A percentile compares a stretch with the other conserved stretches of the same genome.
These are phyloP conservation scores for Talaromyces rugulosus DNA, from an alignment of 2,329 filamentous ascomycete species.

Conservation along the genomic window DNA sequence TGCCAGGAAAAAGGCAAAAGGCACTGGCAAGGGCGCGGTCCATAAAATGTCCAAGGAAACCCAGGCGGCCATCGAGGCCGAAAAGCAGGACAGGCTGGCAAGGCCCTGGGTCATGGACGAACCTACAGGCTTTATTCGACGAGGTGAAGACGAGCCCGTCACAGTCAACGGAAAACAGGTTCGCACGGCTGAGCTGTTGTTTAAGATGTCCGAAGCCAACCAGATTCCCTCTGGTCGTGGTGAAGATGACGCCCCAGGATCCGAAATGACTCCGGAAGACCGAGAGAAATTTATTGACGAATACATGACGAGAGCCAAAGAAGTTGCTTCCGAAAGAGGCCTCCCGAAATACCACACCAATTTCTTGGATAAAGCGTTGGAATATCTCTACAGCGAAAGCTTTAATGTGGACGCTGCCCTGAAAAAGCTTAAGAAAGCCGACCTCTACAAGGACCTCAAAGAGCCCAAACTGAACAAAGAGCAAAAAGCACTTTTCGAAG, in stretches of 20 bases:
- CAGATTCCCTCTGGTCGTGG: conserved; percentile 43
- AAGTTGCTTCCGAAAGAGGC: conserved; percentile 62
- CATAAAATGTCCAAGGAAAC: conserved; percentile 75
- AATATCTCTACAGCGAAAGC: conserved; percentile 65
- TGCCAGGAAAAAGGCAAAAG: conserved; percentile 70
- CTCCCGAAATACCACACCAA: conserved; percentile 77
- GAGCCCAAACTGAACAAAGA: conserved; percentile 75
- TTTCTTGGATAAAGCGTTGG: conserved; percentile 75
- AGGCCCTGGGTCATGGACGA: conserved; percentile 92
- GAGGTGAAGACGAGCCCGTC: conserved; percentile 71
- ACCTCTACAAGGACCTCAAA: conserved; percentile 68
- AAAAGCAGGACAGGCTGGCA: conserved; percentile 72
- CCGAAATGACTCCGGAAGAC: conserved; percentile 32
- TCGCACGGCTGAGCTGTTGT: conserved; percentile 71
- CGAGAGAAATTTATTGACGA: conserved; percentile 62
- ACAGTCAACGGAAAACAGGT: conserved; percentile 63
- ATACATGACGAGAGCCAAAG: conserved; percentile 69
- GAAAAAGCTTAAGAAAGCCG: conserved; percentile 62
- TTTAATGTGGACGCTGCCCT: conserved; percentile 71
- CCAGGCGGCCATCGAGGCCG: conserved; percentile 72
- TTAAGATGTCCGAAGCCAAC: conserved; percentile 64
- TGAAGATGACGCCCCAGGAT: conserved; percentile 35
- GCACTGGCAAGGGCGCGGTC: conserved; percentile 65
- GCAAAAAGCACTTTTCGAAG: conserved; percentile 87
- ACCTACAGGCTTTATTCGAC: conserved; percentile 75